A percentile compares a stretch with the other conserved stretches of the same genome.
phyloP scores from a whole-genome alignment of 108 stramenopile species.

The Aurantiochytrium sp. region DNA sequence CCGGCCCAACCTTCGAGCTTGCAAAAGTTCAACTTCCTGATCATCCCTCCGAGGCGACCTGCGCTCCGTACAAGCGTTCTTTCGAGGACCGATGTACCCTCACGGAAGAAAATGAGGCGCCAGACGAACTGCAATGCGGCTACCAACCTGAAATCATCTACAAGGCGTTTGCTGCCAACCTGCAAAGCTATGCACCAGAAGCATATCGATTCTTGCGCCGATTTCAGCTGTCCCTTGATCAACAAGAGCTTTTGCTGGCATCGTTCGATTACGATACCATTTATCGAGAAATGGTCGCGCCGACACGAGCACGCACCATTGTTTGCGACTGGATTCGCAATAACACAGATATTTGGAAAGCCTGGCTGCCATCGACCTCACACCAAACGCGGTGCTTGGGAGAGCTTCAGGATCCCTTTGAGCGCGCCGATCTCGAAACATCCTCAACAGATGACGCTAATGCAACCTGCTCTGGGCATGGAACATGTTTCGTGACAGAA shows the following conservation, averaged over 20 bases:
- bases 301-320: not conserved
- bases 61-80: not conserved
- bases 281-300: not conserved
- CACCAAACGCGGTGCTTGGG: not conserved
- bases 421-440: not conserved
- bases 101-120: not conserved
- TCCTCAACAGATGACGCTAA: not conserved
- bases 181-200: not conserved
- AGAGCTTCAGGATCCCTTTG: not conserved
- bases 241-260: not conserved
- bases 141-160: not conserved
- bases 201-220: not conserved
- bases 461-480: not conserved
- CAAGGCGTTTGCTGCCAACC: constrained; percentile 4
- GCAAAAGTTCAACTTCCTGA: not conserved
- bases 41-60: not conserved
- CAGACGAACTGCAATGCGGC: not conserved
- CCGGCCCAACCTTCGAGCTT: not conserved
- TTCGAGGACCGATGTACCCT: not conserved
- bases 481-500: not conserved
- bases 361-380: not conserved
- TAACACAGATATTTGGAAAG: not conserved
- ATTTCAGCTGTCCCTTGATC: not conserved
- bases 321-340: constrained; percentile 3
- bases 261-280: not conserved